Evolutionary conservation across 23 red algal species (phyloP).

Genomic region (Pyropia yezoensis): DNA sequence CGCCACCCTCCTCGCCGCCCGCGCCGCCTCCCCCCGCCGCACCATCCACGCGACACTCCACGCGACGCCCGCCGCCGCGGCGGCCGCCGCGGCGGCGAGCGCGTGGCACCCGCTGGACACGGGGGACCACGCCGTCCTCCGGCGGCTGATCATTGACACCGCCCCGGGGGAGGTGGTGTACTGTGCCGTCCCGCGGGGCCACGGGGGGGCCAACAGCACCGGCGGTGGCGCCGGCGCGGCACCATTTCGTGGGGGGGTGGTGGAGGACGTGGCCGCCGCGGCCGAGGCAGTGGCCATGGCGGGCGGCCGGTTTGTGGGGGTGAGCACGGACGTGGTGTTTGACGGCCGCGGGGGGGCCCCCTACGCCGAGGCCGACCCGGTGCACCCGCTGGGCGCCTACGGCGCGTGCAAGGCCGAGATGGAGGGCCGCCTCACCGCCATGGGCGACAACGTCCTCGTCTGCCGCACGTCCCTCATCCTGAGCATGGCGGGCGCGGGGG

Average conservation of each 20-base stretch:
- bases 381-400: conserved; percentile 70
- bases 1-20: conserved; percentile 42
- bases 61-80: conserved; percentile 13
- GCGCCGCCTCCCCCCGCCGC: conserved; percentile 1
- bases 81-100: background rate
- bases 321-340: conserved; percentile 80
- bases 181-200: conserved; percentile 61
- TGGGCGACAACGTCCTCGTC: conserved; percentile 47
- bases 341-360: conserved; percentile 41
- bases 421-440: conserved; percentile 42
- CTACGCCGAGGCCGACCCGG: conserved; percentile 36
- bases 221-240: conserved; percentile 25
- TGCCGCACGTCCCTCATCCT: conserved; percentile 83
- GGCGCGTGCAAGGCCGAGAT: conserved; percentile 82
- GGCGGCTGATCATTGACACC: conserved; percentile 20
- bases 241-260: conserved; percentile 64
- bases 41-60: conserved; percentile 25
- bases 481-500: conserved; percentile 20
- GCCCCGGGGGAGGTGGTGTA: conserved; percentile 30
- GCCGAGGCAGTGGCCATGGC: conserved; percentile 35
- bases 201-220: conserved; percentile 45
- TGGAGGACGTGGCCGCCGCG: conserved; percentile 79
- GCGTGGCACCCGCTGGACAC: conserved; percentile 53
- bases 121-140: conserved; percentile 48
- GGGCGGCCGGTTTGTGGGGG: conserved; percentile 59